Evolutionary conservation across 2,329 filamentous ascomycete species (phyloP), one percentile per base, ranked within the genome.

Genomic region (Chalaropsis thielavioides): DNA sequence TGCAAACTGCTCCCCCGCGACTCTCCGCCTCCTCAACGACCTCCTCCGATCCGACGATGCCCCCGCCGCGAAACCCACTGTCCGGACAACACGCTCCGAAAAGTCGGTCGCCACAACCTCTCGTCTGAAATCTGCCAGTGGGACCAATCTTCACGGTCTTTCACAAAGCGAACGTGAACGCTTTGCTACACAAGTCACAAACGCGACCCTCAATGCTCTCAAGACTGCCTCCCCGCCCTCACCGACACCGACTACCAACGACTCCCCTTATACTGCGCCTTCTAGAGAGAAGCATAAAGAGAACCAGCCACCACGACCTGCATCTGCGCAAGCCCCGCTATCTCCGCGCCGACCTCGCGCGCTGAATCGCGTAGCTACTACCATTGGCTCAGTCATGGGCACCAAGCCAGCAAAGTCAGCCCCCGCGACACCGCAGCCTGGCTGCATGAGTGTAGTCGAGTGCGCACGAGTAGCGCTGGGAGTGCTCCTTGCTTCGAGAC

Each of bases 121-220:
- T 69, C 78, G 41, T 73, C 72, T 56, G 72, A 73, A 41, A 75
- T 76, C 61, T 31, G 31, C 62, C 17, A 64, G 58, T 38, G 15
- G 46, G 24, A 63, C 44, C 15, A 54, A 54, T 17, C 6, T 24
- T 3, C 74, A 24, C 62, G 74, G 75, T 59, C 73, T 87, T 38
- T 75, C 80, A 3, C 72, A 77, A 4, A 83, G 81, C 69, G 86
- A 90, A 66, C 83, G 81, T 72, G 84, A 84, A 62, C 78, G 82
- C 56, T 75, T 92, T 43, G 88, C 88, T 13, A 90, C 88, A 0
- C 83, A 90, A 68, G 78, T 90, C 43, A 83, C 90, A 70, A 92
- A 92, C 72, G 77, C 78, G 6, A 80, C 85, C 0, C 77, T 92
- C 46, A 90, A 88, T 70, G 79, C 81, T 10, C 78, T 92, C 2